Conservation (phyloP, 2,329 filamentous ascomycete genomes). For the Conoideocrella luteorostrata region DNA sequence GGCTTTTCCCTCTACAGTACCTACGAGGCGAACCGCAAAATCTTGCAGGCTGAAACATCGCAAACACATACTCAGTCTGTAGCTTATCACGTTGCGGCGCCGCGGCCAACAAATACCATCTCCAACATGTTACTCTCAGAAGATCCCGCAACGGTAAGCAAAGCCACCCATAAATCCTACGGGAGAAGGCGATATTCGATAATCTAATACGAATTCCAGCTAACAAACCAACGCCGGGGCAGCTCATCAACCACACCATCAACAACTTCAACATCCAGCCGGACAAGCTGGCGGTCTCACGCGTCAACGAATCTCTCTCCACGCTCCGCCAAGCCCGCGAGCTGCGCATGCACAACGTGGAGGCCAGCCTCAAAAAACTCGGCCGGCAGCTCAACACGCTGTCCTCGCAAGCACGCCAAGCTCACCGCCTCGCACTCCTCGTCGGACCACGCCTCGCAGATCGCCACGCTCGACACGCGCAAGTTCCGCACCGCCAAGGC, state of each 20-base stretch:
- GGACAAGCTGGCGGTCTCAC: conserved; percentile 76
- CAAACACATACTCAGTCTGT: too few relatives aligned
- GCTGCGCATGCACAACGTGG: conserved; percentile 65
- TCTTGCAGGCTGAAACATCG: too few relatives aligned
- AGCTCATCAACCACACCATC: conserved; percentile 68
- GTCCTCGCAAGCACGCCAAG: conserved; percentile 68
- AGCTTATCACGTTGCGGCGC: too few relatives aligned
- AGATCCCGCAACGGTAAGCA: conserved; percentile 72
- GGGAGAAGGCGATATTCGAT: conserved; percentile 2
- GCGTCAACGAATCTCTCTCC: conserved; percentile 76
- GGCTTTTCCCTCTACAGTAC: too few relatives aligned
- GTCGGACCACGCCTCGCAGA: conserved; percentile 73
- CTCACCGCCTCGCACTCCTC: conserved; percentile 69
- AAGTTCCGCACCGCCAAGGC: conserved; percentile 95
- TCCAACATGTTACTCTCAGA: conserved; percentile 86
- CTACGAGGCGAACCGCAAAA: too few relatives aligned
- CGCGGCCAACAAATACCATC: neutral
- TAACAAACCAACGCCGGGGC: neutral
- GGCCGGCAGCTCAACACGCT: conserved; percentile 70
- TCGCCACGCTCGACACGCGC: conserved; percentile 80
- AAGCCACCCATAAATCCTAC: neutral
- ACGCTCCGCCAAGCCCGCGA: conserved; percentile 81
- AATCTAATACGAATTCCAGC: neutral
- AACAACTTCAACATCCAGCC: conserved; percentile 91
- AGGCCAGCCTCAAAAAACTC: conserved; percentile 62